Conservation (phyloP, 2,329 filamentous ascomycete species). For the Sclerotinia trifoliorum region DNA sequence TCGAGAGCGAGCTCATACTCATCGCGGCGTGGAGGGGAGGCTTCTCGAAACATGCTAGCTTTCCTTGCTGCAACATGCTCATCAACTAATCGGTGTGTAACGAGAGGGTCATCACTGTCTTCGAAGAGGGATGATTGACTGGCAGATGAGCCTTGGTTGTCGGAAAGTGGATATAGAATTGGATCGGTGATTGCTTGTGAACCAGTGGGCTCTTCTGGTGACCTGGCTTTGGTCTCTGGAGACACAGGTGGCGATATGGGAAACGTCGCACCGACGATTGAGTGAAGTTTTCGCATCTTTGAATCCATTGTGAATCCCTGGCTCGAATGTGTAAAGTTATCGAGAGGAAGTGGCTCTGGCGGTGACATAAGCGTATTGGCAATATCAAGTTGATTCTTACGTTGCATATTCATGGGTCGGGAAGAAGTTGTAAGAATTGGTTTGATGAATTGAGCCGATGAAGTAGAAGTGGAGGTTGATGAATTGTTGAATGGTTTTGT, state of each 20-base stretch:
- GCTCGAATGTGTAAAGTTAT: slow-evolving; percentile 47
- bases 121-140: slow-evolving; percentile 53
- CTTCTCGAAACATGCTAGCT: slow-evolving; percentile 42
- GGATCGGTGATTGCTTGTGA: slow-evolving; percentile 49
- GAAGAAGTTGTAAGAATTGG: slow-evolving; percentile 31
- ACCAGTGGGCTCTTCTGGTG: slow-evolving; percentile 34
- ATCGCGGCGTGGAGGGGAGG: slow-evolving; percentile 50
- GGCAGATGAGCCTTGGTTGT: slow-evolving; percentile 42
- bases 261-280: slow-evolving; percentile 40
- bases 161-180: slow-evolving; percentile 55
- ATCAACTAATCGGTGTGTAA: slow-evolving; percentile 48
- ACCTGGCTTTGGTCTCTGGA: slow-evolving; percentile 43
- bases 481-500: slow-evolving; percentile 29
- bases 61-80: slow-evolving; percentile 40
- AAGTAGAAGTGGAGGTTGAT: slow-evolving; percentile 23
- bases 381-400: slow-evolving; percentile 32
- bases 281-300: slow-evolving; percentile 36
- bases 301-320: slow-evolving; percentile 30
- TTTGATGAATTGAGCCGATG: slow-evolving; percentile 24
- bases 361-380: slow-evolving; percentile 60
- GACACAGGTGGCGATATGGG: slow-evolving; percentile 60
- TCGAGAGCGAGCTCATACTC: slow-evolving; percentile 55
- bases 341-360: slow-evolving; percentile 53
- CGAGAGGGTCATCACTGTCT: slow-evolving; percentile 42
- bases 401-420: slow-evolving; percentile 32